Conservation (phyloP, 2,329 filamentous ascomycete species). For the Diaporthe citriasiana region DNA sequence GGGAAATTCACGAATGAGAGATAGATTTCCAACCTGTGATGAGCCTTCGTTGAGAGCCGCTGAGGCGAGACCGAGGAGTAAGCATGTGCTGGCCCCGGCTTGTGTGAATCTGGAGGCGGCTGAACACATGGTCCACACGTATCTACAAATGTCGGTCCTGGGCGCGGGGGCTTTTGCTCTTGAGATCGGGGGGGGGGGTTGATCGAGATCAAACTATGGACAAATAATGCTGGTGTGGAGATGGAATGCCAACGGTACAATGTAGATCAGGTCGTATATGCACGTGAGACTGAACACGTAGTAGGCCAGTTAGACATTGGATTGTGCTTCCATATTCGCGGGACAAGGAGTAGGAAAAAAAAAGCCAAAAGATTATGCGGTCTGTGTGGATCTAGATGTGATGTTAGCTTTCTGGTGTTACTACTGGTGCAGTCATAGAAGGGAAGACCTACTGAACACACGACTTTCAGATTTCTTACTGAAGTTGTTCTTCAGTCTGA, state of each 20-base stretch:
- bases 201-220: constrained; percentile 14
- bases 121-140: neutral
- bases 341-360: too few species aligned
- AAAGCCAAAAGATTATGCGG: too few species aligned
- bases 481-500: too few species aligned
- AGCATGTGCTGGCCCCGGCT: neutral
- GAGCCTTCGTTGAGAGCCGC: neutral
- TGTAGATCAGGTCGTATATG: constrained; percentile 11
- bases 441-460: too few species aligned
- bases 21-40: neutral
- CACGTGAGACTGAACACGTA: neutral
- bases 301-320: neutral
- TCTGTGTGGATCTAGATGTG: too few species aligned
- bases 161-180: neutral
- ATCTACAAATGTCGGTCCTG: neutral
- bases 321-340: neutral
- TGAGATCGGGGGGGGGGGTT: neutral
- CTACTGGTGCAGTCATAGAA: too few species aligned
- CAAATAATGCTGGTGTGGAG: neutral
- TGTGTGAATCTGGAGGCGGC: neutral
- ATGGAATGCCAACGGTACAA: neutral
- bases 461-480: too few species aligned
- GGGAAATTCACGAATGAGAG: neutral
- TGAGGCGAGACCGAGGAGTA: neutral
- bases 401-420: too few species aligned